phyloP scores from a whole-genome alignment of 768 basidiomycete species.

The Collybiopsis luxurians region DNA sequence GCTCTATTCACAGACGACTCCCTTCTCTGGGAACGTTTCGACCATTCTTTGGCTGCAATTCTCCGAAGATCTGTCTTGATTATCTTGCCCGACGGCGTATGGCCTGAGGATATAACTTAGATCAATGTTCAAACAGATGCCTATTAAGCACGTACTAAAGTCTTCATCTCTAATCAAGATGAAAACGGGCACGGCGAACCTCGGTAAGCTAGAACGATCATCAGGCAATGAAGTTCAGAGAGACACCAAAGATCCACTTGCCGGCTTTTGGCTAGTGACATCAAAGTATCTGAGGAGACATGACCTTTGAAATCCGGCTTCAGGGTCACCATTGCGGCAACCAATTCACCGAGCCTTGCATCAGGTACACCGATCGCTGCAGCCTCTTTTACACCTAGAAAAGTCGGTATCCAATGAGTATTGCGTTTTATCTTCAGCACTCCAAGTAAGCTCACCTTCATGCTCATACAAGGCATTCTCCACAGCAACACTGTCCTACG shows the following conservation, averaged over 20 bases:
- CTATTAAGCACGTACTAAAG: constrained; percentile 32
- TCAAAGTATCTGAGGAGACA: constrained; percentile 39
- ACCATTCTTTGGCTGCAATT: constrained; percentile 5
- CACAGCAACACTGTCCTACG: constrained; percentile 29
- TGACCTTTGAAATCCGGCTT: constrained; percentile 37
- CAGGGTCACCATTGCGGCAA: constrained; percentile 44
- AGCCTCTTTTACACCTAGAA: constrained; percentile 34
- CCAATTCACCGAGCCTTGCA: constrained; percentile 44
- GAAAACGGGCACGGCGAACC: constrained; percentile 50
- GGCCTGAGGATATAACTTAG: neutral
- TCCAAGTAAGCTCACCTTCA: constrained; percentile 18
- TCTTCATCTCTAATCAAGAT: constrained; percentile 37
- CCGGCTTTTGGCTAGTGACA: constrained; percentile 35
- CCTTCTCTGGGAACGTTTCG: neutral
- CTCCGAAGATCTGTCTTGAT: constrained; percentile 2
- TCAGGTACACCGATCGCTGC: constrained; percentile 53
- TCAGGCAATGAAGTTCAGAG: neutral
- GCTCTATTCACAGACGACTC: neutral
- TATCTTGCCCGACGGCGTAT: constrained; percentile 7
- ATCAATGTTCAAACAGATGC: neutral
- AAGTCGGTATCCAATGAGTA: too few species aligned
- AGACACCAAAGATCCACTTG: constrained; percentile 13
- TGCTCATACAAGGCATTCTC: constrained; percentile 30
- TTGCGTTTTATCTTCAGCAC: too few species aligned
- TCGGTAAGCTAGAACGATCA: constrained; percentile 34